Conservation (phyloP, 1,284 basidiomycete genomes). For the Porphyrellus sp. region DNA sequence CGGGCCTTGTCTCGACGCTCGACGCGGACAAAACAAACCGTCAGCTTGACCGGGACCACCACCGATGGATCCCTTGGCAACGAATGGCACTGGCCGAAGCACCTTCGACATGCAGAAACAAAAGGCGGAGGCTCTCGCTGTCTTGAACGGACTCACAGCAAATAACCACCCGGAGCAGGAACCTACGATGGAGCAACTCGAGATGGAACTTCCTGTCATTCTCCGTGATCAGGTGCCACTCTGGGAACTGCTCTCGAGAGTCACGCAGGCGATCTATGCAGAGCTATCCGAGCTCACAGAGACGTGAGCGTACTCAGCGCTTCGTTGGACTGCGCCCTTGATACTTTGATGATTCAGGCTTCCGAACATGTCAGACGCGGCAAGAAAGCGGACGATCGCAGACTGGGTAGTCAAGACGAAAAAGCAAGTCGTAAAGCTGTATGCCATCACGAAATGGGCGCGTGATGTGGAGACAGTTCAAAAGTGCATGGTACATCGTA, state of each 20-base stretch:
- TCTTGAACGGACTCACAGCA: conserved; percentile 29
- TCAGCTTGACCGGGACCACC: not conserved
- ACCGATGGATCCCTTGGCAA: conserved; percentile 16
- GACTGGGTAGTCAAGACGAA: conserved; percentile 87
- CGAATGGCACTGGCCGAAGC: conserved; percentile 17
- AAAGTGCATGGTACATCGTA: conserved; percentile 69
- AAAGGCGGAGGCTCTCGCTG: conserved; percentile 30
- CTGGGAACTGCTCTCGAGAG: conserved; percentile 70
- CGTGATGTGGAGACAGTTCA: conserved; percentile 76
- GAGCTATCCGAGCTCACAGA: conserved; percentile 82
- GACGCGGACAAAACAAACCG: not conserved
- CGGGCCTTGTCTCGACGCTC: not conserved
- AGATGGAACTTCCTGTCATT: conserved; percentile 74
- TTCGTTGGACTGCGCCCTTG: not conserved
- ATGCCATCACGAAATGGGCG: conserved; percentile 81
- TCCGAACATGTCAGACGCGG: conserved; percentile 79
- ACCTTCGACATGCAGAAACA: conserved; percentile 30
- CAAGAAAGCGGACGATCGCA: conserved; percentile 77
- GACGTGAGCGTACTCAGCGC: conserved; percentile 54
- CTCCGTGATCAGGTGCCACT: conserved; percentile 73
- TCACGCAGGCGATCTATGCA: conserved; percentile 78
- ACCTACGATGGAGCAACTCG: conserved; percentile 56
- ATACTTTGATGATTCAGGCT: conserved; percentile 48
- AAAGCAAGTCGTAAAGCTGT: conserved; percentile 86
- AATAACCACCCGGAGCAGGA: conserved; percentile 39